Conservation (phyloP, 495 filamentous ascomycete species). For the Lasiosphaeria hispida region DNA sequence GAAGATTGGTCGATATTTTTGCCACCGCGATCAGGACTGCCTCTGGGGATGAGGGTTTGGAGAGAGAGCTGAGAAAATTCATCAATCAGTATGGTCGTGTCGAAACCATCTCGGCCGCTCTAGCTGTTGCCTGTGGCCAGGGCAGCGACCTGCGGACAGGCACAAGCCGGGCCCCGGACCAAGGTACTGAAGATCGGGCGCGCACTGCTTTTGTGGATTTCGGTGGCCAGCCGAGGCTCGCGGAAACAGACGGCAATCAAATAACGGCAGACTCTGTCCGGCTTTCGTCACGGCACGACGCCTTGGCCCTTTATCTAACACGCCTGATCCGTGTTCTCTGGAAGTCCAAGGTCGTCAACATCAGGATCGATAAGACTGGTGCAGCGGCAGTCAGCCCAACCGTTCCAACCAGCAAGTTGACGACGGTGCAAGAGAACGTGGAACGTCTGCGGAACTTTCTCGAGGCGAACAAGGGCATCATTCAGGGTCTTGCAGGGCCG, state of each 20-base stretch:
- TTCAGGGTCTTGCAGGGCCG: constrained; percentile 86
- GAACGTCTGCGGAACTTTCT: constrained; percentile 77
- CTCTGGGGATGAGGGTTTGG: constrained; percentile 74
- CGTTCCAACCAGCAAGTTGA: constrained; percentile 62
- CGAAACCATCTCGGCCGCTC: constrained; percentile 83
- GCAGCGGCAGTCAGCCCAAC: constrained; percentile 59
- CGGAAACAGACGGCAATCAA: constrained; percentile 66
- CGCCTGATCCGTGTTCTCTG: constrained; percentile 83
- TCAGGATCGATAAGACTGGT: constrained; percentile 44
- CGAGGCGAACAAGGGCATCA: constrained; percentile 77
- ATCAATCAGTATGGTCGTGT: constrained; percentile 76
- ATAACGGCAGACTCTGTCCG: constrained; percentile 72
- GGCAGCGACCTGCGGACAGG: constrained; percentile 69
- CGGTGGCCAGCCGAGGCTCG: constrained; percentile 76
- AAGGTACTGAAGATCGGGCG: constrained; percentile 75
- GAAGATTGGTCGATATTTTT: constrained; percentile 90
- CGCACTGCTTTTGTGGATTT: constrained; percentile 84
- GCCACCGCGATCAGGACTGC: constrained; percentile 69
- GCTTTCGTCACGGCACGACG: constrained; percentile 85
- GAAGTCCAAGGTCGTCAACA: constrained; percentile 58
- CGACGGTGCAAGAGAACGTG: constrained; percentile 74
- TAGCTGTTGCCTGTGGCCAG: constrained; percentile 95
- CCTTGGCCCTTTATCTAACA: constrained; percentile 80
- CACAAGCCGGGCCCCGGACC: constrained; percentile 73
- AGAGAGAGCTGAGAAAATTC: constrained; percentile 77